Evolutionary conservation across 148 eudicot species (phyloP), one percentile per base, ranked within the genome.

Genomic region (Silene latifolia): DNA sequence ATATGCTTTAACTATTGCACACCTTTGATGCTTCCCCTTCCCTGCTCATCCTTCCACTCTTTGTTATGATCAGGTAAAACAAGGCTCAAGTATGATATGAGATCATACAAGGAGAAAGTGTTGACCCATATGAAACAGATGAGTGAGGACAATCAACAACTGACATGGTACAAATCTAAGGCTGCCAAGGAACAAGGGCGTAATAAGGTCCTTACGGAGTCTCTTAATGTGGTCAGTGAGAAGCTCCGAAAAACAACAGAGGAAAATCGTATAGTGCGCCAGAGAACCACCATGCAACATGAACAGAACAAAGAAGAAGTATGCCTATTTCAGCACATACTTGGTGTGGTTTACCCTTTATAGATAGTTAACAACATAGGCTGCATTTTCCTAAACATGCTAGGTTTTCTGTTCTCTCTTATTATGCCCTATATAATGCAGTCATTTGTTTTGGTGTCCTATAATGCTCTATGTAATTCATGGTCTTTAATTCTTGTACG

Each of bases 121-220:
- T 87, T 91, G 0, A 72, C 39, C 23, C 89, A 76, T 18, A 56
- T 89, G 80, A 85, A 79, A 72, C 94, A 87, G 64, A 91, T 93
- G 97, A 82, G 79, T 61, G 95, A 91, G 81, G 97, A 93, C 25
- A 91, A 89, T 69, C 95, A 91, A 54, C 89, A 84, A 48, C 80
- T 93, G 17, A 29, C 72, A 5, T 86, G 83, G 86, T 84, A 77
- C 63, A 93, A 87, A 82, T 74, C 84, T 62, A 88, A 72, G 79
- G 86, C 75, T 23, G 88, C 78, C 7, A 85, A 87, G 58, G 90
- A 85, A 69, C 85, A 85, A 70, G 80, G 56, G 21, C 83, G 74
- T 59, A 72, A 79, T 11, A 84, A 89, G 77, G 88, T 86, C 6
- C 82, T 88, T 5, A 85, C 85, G 80, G 91, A 85, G 76, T 82